These are phyloP conservation scores for Lecanicillium sp. DNA, from an alignment of 2,329 filamentous ascomycete genomes.

Conservation along the genomic window DNA sequence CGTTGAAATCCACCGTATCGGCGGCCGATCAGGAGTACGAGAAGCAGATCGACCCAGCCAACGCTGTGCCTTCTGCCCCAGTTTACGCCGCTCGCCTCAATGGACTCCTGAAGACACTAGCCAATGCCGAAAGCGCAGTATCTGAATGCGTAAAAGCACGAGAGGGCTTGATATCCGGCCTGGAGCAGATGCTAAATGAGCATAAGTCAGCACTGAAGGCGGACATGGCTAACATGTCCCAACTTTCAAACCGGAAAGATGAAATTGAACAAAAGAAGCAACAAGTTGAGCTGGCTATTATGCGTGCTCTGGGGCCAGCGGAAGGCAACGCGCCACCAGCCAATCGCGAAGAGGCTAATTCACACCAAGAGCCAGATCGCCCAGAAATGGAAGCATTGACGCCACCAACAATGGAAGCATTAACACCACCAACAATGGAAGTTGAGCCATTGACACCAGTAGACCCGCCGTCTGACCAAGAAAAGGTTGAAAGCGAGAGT, in stretches of 20 bases:
- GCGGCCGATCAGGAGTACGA: slow-evolving; percentile 76
- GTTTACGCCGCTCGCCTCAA: slow-evolving; percentile 88
- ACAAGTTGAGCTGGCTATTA: slow-evolving; percentile 85
- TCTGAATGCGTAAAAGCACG: slow-evolving; percentile 85
- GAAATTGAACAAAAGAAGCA: slow-evolving; percentile 76
- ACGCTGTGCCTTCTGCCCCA: slow-evolving; percentile 67
- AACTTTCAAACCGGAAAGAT: slow-evolving; percentile 58
- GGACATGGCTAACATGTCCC: slow-evolving; percentile 60
- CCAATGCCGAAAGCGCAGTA: slow-evolving; percentile 81
- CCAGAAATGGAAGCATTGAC: slow-evolving; percentile 83
- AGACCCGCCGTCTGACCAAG: slow-evolving; percentile 10
- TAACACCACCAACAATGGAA: slow-evolving; percentile 14
- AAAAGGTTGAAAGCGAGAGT: slow-evolving; percentile 11
- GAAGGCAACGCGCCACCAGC: slow-evolving; percentile 42
- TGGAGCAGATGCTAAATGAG: slow-evolving; percentile 74
- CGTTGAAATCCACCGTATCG: slow-evolving; percentile 58
- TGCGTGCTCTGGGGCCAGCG: slow-evolving; percentile 67
- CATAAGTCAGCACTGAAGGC: slow-evolving; percentile 62
- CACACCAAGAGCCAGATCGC: slow-evolving; percentile 55
- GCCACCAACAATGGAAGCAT: slow-evolving; percentile 26
- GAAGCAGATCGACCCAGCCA: slow-evolving; percentile 68
- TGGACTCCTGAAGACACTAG: slow-evolving; percentile 80
- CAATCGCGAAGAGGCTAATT: slow-evolving; percentile 36
- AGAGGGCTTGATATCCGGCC: slow-evolving; percentile 63
- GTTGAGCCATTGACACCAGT: slow-evolving; percentile 15